Conservation (phyloP, 176 grass and related monocot species). For the Saccharum spontaneum region DNA sequence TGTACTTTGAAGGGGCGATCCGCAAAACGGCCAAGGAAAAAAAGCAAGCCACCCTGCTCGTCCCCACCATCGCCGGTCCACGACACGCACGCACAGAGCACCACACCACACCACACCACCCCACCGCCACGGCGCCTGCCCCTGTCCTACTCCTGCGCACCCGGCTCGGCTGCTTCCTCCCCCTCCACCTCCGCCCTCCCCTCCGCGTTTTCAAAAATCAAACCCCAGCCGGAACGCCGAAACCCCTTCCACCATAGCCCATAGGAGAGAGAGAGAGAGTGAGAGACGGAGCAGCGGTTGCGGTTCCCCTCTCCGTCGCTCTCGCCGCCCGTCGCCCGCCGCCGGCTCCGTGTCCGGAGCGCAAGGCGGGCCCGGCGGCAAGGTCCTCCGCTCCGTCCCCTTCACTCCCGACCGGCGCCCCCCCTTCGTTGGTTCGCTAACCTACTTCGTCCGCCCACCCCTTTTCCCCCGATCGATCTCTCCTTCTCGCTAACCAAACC, state of each 20-base stretch:
- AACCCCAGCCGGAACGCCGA: neutral
- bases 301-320: neutral
- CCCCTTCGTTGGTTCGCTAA: constrained; percentile 4
- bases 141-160: neutral
- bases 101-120: constrained; percentile 2
- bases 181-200: too few relatives aligned
- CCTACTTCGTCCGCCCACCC: neutral
- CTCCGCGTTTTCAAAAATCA: constrained; percentile 44
- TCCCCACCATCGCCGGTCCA: constrained; percentile 28
- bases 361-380: neutral
- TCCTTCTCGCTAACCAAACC: constrained; percentile 41
- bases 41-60: too few relatives aligned
- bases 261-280: neutral
- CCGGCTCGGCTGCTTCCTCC: neutral
- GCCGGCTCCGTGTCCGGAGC: neutral
- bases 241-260: neutral
- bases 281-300: neutral
- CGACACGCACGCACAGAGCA: constrained; percentile 30
- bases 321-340: neutral
- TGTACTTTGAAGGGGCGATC: neutral
- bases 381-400: neutral
- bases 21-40: constrained; percentile 2
- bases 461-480: constrained; percentile 7
- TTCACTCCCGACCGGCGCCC: neutral
- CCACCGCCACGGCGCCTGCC: constrained; percentile 3